Evolutionary conservation across 2,329 filamentous ascomycete species (phyloP), one percentile per base, ranked within the genome.

Genomic region (Paraphaeosphaeria minitans): DNA sequence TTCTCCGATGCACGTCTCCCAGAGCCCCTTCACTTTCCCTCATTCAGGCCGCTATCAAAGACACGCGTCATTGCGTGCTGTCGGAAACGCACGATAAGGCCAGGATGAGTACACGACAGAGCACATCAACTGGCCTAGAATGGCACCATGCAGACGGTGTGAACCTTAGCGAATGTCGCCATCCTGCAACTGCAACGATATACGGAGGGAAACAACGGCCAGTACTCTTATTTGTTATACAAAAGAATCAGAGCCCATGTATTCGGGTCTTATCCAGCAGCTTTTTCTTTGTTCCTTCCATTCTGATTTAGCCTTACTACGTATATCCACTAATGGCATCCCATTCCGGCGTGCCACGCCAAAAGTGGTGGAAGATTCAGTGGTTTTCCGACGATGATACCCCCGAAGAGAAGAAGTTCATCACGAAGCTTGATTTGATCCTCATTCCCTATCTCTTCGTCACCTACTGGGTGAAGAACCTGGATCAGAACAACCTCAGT

Each of bases 381-480:
- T 74, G 69, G 69, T 73, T 69, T 43, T 59, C 68, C 21, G 61
- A 66, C 19, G 72, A 80, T 7, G 84, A 87, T 59, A 82, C 78
- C 0, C 74, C 74, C 0, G 79, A 81, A 55, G 83, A 86, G 61
- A 76, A 81, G 42, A 79, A 76, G 58, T 75, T 87, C 3, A 82
- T 87, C 37, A 53, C 80, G 24, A 87, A 87, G 65, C 78, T 87
- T 13, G 84, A 87, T 59, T 68, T 83, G 0, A 70, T 86, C 1
- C 82, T 87, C 37, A 80, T 87, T 0, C 83, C 83, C 0, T 86
- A 85, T 64, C 83, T 83, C 0, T 82, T 85, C 46, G 68, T 86
- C 2, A 78, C 81, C 0, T 85, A 85, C 60, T 86, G 83, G 80
- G 79, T 82, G 52, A 85, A 66, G 46, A 84, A 85, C 58, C 79